Base-by-base conservation (phyloP, 1,284 basidiomycete genomes). In the Ustilago lituana region DNA sequence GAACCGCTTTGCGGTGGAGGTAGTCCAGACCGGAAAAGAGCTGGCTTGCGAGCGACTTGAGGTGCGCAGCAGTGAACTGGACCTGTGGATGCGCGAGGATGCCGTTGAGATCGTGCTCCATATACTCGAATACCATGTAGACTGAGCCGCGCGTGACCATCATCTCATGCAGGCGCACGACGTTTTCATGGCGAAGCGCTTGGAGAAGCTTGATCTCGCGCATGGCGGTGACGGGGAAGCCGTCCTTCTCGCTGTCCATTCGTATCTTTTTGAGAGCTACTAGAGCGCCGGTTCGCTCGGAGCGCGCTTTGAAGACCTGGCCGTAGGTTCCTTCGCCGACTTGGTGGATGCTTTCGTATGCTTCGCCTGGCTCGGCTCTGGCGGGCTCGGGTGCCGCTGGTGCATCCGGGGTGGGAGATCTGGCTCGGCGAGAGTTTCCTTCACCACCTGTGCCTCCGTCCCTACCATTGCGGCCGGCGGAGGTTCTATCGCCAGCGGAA, bases 91-190 rank as follows among this genome's bases (percentile, higher is more conserved):
- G 94, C 1, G 93, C 91, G 12, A 99, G 86, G 50, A 98, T 87
- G 2, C 97, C 97, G 3, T 94, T 97, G 48, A 99, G 86, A 81
- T 99, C 96, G 82, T 98, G 95, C 79, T 98, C 94, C 92, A 98
- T 94, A 83, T 99, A 99, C 83, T 98, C 94, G 79, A 98, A 94
- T 24, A 99, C 95, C 94, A 98, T 98, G 84, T 94, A 97, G 19
- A 97, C 93, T 37, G 91, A 91, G 53, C 93, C 43, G 12, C 67
- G 53, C 8, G 93, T 93, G 1, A 98, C 94, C 90, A 99, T 94
- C 92, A 99, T 98, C 84, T 99, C 97, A 69, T 91, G 89, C 47
- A 99, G 84, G 35, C 87, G 88, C 27, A 99, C 89, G 24, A 99
- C 88, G 78, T 98, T 98, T 36, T 87, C 87, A 82, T 99, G 95